Percentiles rank a stretch among this genome's conserved stretches.
These are phyloP conservation scores for Cutaneotrichosporon cyanovorans DNA, from an alignment of 1,284 basidiomycete species.

Conservation along the genomic window DNA sequence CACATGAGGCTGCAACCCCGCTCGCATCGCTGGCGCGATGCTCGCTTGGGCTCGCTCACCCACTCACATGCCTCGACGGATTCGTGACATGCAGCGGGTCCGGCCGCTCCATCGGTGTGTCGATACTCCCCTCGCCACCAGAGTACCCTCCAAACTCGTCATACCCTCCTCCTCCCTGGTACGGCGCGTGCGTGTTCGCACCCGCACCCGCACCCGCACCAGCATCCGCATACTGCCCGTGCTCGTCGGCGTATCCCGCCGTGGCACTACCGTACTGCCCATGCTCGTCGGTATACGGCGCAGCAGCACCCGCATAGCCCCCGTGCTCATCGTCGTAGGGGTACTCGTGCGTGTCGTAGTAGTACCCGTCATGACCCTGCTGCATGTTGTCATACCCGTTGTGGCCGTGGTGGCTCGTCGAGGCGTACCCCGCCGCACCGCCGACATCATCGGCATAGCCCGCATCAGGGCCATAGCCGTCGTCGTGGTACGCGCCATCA, in stretches of 20 bases:
- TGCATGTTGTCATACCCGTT: constrained; percentile 12
- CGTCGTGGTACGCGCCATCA: not conserved
- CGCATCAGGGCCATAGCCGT: constrained; percentile 9
- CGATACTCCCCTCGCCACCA: constrained; percentile 22
- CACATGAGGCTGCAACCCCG: too few species aligned
- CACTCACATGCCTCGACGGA: constrained; percentile 1
- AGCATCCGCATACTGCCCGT: not conserved
- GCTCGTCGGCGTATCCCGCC: constrained; percentile 17
- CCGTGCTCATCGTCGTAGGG: constrained; percentile 3
- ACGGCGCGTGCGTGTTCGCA: too few species aligned
- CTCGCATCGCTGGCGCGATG: too few species aligned
- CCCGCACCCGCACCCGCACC: too few species aligned
- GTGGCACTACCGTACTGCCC: constrained; percentile 6
- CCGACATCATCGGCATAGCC: too few species aligned
- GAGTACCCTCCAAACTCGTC: constrained; percentile 20
- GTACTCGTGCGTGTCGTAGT: constrained; percentile 31
- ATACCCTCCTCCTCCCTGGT: constrained; percentile 16
- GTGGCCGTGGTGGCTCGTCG: not conserved
- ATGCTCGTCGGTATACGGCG: constrained; percentile 1
- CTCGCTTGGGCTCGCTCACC: too few species aligned
- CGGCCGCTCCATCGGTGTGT: constrained; percentile 25
- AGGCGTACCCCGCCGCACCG: too few species aligned
- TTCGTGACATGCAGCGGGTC: constrained; percentile 26
- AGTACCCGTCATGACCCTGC: constrained; percentile 29
- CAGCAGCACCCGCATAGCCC: constrained; percentile 3